Conservation (phyloP, 73 alveolate genomes). For the Tetrahymena borealis region DNA sequence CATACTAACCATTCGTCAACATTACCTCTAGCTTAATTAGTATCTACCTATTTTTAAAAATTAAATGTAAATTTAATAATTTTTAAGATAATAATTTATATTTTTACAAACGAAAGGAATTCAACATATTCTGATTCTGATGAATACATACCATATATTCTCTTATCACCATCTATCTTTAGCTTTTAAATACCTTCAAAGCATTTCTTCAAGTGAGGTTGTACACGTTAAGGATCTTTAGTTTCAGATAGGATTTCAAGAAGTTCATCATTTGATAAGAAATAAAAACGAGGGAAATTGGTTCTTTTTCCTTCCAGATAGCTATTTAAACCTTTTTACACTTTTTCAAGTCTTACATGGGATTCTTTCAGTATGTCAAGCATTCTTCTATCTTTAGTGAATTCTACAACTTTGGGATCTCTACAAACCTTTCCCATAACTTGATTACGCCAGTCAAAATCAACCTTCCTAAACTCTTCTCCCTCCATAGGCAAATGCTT, state of each 20-base stretch:
- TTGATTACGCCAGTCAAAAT: slow-evolving; percentile 84
- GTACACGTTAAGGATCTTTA: slow-evolving; percentile 90
- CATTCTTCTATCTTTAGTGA: slow-evolving; percentile 74
- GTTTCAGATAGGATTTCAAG: slow-evolving; percentile 95
- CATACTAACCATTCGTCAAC: slow-evolving; percentile 99
- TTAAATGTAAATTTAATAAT: slow-evolving; percentile 36
- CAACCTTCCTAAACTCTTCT: slow-evolving; percentile 86
- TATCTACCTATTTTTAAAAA: slow-evolving; percentile 66
- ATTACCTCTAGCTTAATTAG: slow-evolving; percentile 92
- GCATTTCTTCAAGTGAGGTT: slow-evolving; percentile 95
- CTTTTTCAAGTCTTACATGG: slow-evolving; percentile 77
- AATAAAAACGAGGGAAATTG: slow-evolving; percentile 97
- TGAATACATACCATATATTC: slow-evolving; percentile 91
- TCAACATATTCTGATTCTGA: slow-evolving; percentile 78
- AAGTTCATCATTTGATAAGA: slow-evolving; percentile 94
- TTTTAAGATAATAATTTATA: slow-evolving; percentile 41
- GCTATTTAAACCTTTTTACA: slow-evolving; percentile 73
- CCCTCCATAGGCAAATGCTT: slow-evolving; percentile 93
- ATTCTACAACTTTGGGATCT: slow-evolving; percentile 77
- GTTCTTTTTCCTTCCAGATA: slow-evolving; percentile 93
- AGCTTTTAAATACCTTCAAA: slow-evolving; percentile 91
- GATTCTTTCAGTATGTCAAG: slow-evolving; percentile 81
- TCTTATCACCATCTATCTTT: slow-evolving; percentile 91
- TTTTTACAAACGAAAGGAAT: slow-evolving; percentile 55
- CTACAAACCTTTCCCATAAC: slow-evolving; percentile 77